These are phyloP conservation scores for Periconia sp. DNA, from an alignment of 2,329 filamentous ascomycete species.

Conservation along the genomic window DNA sequence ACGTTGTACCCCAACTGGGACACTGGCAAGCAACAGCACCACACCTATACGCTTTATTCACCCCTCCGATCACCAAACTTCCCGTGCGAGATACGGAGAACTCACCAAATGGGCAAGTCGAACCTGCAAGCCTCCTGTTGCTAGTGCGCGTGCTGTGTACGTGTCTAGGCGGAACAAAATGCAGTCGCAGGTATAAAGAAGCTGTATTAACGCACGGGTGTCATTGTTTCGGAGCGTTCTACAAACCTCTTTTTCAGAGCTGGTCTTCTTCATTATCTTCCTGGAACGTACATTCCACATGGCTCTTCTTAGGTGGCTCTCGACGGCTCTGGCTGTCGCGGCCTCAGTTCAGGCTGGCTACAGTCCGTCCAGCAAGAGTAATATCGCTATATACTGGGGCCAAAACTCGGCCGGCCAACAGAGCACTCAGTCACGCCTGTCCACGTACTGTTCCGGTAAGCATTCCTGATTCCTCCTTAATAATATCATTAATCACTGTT, in stretches of 20 bases:
- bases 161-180: too few relatives aligned
- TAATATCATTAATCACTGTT: slow-evolving; percentile 58
- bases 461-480: neutral
- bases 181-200: slow-evolving; percentile 5
- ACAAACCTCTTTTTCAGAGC: neutral
- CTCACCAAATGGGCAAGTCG: too few relatives aligned
- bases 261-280: slow-evolving; percentile 4
- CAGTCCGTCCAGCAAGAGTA: slow-evolving; percentile 40
- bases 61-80: too few relatives aligned
- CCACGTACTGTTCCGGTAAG: slow-evolving; percentile 20
- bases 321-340: slow-evolving; percentile 1
- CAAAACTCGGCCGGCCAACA: slow-evolving; percentile 30
- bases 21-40: too few relatives aligned
- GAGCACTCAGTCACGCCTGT: slow-evolving; percentile 20
- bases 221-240: neutral
- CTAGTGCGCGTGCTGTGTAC: too few relatives aligned
- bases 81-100: too few relatives aligned
- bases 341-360: slow-evolving; percentile 23
- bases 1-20: too few relatives aligned
- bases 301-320: slow-evolving; percentile 7
- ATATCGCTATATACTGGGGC: slow-evolving; percentile 73
- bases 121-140: too few relatives aligned
- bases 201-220: neutral
- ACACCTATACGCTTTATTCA: too few relatives aligned
- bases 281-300: slow-evolving; percentile 11